Conservation (phyloP, 208 protist species). For the Acanthamoeba lenticulata region DNA sequence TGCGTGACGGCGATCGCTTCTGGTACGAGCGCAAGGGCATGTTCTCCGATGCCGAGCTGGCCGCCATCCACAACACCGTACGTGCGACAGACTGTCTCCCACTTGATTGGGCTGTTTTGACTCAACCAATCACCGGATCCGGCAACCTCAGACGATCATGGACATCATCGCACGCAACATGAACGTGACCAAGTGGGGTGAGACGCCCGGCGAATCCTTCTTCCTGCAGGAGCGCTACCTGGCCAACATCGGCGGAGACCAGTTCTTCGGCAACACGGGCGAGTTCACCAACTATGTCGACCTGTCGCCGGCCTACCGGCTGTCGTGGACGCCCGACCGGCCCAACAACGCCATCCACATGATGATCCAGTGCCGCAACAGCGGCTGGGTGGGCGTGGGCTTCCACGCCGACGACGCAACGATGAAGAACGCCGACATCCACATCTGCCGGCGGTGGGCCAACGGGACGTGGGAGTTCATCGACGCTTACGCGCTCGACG, state of each 20-base stretch:
- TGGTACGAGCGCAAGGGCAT: constrained; percentile 66
- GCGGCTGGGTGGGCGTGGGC: constrained; percentile 48
- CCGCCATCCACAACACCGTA: constrained; percentile 45
- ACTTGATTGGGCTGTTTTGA: too few relatives aligned
- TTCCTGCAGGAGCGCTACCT: constrained; percentile 33
- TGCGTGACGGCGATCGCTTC: constrained; percentile 68
- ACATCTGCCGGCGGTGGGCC: not conserved
- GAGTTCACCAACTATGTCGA: not conserved
- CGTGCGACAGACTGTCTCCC: not conserved
- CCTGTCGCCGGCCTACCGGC: constrained; percentile 27
- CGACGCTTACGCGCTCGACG: constrained; percentile 61
- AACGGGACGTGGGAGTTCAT: constrained; percentile 63
- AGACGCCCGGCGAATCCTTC: not conserved
- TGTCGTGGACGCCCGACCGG: constrained; percentile 31
- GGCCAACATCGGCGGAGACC: not conserved
- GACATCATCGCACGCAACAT: constrained; percentile 45
- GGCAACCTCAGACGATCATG: constrained; percentile 58
- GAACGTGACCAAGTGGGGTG: constrained; percentile 31
- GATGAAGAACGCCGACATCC: constrained; percentile 61
- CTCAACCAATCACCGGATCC: too few relatives aligned
- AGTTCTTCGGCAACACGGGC: not conserved
- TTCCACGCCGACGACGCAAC: not conserved
- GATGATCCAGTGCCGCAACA: constrained; percentile 57
- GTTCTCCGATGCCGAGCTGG: constrained; percentile 32
- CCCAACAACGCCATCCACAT: constrained; percentile 34